phyloP scores from a whole-genome alignment of 2,329 filamentous ascomycete species.

The Clonostachys sp. region DNA sequence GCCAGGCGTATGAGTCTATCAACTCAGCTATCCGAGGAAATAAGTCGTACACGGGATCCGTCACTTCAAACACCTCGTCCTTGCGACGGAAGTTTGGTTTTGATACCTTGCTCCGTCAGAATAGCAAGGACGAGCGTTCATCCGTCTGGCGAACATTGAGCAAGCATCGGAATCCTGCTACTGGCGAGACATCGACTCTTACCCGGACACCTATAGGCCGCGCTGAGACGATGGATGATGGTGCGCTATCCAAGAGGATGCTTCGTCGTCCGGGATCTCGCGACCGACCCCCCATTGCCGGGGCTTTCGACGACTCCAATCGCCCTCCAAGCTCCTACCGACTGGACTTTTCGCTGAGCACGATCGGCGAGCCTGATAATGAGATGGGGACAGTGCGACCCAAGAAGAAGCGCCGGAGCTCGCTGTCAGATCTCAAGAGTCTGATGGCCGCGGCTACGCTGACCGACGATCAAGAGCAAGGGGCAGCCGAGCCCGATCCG shows the following conservation, averaged over 20 bases:
- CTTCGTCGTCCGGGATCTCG: conserved; percentile 47
- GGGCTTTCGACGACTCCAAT: conserved; percentile 55
- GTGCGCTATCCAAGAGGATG: conserved; percentile 38
- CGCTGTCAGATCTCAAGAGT: conserved; percentile 77
- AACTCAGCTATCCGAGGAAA: conserved; percentile 49
- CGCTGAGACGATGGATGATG: conserved; percentile 72
- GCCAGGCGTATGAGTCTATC: conserved; percentile 51
- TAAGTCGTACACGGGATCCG: conserved; percentile 65
- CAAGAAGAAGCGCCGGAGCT: conserved; percentile 83
- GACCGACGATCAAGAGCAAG: conserved; percentile 16
- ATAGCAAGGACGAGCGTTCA: conserved; percentile 71
- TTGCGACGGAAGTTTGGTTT: conserved; percentile 81
- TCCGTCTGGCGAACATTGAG: conserved; percentile 87
- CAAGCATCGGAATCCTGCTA: conserved; percentile 64
- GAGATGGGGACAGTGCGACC: conserved; percentile 32
- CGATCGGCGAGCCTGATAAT: conserved; percentile 52
- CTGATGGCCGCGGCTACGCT: conserved; percentile 60
- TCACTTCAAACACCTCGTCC: conserved; percentile 84
- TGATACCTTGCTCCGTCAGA: conserved; percentile 69
- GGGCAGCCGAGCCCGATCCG: conserved; percentile 11
- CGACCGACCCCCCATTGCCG: conserved; percentile 56
- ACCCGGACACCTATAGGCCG: conserved; percentile 64
- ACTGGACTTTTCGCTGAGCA: conserved; percentile 50
- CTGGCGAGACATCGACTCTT: conserved; percentile 57
- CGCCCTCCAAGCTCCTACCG: conserved; percentile 55